phyloP scores from a whole-genome alignment of 805 yeast genomes.

The Yarrowia sp. region DNA sequence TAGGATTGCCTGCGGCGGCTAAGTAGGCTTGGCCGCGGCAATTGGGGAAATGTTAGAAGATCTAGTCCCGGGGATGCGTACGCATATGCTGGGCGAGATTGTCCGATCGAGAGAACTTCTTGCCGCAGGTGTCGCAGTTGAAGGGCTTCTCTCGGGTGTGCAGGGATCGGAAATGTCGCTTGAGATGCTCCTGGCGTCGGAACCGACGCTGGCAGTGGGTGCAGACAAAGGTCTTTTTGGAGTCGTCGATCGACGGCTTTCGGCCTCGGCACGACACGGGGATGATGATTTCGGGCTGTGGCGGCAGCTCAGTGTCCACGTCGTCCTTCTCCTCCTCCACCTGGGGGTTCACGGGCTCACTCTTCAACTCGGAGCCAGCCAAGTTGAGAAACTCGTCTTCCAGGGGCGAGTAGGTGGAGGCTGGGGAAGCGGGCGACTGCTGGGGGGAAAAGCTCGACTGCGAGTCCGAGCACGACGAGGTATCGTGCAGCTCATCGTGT shows the following conservation, averaged over 20 bases:
- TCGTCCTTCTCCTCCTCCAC: neutral
- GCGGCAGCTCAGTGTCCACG: constrained; percentile 25
- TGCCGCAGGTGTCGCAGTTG: constrained; percentile 48
- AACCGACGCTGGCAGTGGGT: constrained; percentile 69
- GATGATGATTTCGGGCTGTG: constrained; percentile 34
- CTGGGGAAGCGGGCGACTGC: constrained; percentile 35
- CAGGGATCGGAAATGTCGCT: constrained; percentile 73
- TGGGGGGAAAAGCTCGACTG: constrained; percentile 37
- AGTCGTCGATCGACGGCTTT: constrained; percentile 63
- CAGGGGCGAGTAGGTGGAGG: constrained; percentile 35
- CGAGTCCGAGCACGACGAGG: constrained; percentile 37
- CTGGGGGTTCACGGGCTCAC: neutral
- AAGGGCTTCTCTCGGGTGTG: constrained; percentile 71
- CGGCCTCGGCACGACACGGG: constrained; percentile 57
- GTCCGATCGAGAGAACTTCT: constrained; percentile 50
- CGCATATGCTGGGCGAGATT: constrained; percentile 50
- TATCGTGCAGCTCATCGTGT: constrained; percentile 28
- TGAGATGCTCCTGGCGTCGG: constrained; percentile 78
- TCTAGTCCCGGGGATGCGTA: constrained; percentile 43
- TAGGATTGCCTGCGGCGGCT: neutral
- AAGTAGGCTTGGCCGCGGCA: too few species aligned
- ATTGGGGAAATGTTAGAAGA: too few species aligned
- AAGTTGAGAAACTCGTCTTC: constrained; percentile 39
- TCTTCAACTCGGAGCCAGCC: constrained; percentile 27
- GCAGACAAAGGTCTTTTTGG: constrained; percentile 65